Evolutionary conservation across 75 land plant species (phyloP).

Genomic region (Selaginella moellendorffii): DNA sequence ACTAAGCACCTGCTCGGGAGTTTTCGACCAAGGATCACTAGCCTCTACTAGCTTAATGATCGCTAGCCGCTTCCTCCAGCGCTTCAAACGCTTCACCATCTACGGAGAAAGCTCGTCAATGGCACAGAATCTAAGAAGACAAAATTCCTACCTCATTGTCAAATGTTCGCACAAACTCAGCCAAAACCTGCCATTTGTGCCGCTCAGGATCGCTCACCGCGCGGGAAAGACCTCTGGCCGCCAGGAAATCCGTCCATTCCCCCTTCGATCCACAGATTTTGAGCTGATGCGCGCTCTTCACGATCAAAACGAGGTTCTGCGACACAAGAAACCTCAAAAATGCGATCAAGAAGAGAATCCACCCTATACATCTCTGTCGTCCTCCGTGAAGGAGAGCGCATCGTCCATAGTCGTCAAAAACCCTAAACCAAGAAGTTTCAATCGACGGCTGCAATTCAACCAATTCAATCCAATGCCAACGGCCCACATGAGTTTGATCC

Average conservation of each 20-base stretch:
- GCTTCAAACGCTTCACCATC: slow-evolving; percentile 38
- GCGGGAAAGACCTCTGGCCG: slow-evolving; percentile 27
- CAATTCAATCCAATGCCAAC: too few relatives aligned
- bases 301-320: slow-evolving; percentile 50
- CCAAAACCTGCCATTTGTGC: slow-evolving; percentile 34
- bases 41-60: slow-evolving; percentile 15
- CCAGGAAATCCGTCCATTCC: slow-evolving; percentile 55
- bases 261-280: slow-evolving; percentile 44
- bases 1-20: slow-evolving; percentile 57
- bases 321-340: too few relatives aligned
- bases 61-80: slow-evolving; percentile 14
- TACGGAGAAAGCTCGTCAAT: slow-evolving; percentile 17
- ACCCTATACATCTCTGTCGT: background rate
- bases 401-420: too few relatives aligned
- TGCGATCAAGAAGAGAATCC: too few relatives aligned
- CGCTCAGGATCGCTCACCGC: slow-evolving; percentile 40
- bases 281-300: slow-evolving; percentile 40
- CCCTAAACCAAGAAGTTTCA: too few relatives aligned
- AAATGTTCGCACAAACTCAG: slow-evolving; percentile 38
- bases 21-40: slow-evolving; percentile 18
- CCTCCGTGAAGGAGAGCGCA: background rate
- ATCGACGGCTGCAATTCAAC: too few relatives aligned
- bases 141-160: background rate
- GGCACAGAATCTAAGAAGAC: too few relatives aligned
- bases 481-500: too few relatives aligned